Evolutionary conservation across 192 early-diverging fungal genomes (phyloP).

Genomic region (Blastocladiella britannica): DNA sequence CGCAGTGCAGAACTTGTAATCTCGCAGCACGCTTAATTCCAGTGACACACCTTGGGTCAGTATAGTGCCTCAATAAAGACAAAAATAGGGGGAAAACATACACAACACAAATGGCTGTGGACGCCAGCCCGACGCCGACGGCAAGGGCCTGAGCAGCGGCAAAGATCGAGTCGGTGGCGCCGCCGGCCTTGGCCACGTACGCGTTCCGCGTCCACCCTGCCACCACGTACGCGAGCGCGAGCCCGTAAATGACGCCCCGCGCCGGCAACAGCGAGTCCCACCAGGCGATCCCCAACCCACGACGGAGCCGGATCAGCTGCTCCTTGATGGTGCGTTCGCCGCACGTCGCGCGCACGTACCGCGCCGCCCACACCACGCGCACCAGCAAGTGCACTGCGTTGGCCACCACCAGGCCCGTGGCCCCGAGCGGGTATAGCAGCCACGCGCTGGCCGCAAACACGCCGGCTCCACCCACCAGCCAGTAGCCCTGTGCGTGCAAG

Average conservation of each 20-base stretch:
- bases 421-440: constrained; percentile 43
- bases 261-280: neutral
- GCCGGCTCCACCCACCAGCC: constrained; percentile 53
- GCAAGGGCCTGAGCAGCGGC: no score
- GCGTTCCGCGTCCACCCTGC: neutral
- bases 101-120: no score
- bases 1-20: no score
- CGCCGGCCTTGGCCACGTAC: no score
- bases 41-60: no score
- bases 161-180: no score
- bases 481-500: constrained; percentile 36
- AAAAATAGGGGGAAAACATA: no score
- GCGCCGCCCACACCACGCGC: constrained; percentile 50
- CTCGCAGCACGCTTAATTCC: no score
- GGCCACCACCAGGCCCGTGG: constrained; percentile 57
- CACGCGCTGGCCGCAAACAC: constrained; percentile 41
- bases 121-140: no score
- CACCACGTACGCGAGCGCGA: neutral
- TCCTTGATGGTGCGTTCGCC: constrained; percentile 1
- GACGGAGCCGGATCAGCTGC: neutral
- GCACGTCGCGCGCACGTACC: constrained; percentile 42
- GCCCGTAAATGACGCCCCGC: neutral
- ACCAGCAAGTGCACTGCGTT: constrained; percentile 68
- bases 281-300: no score
- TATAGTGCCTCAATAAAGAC: no score